Base-by-base conservation (phyloP, 108 stramenopile genomes). In the Nitzschia sp. region DNA sequence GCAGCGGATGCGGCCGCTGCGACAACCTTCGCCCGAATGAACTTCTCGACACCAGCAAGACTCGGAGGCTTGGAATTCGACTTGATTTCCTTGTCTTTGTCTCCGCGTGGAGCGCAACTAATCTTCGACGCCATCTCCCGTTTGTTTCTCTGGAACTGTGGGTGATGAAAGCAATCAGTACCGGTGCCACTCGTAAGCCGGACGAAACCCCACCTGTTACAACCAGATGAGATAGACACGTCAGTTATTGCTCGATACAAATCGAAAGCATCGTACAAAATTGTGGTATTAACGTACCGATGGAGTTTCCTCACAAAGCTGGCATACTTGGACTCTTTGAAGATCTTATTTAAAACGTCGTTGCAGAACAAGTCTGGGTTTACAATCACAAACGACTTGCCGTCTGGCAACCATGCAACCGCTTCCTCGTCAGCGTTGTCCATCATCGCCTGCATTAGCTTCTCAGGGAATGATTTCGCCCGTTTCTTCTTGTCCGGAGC, bases 101-200 rank as follows among this genome's bases (percentile, higher is more conserved):
- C 6, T 5, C 27, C 60, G 19, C 71, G 47, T 31, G 79, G 64
- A 54, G 49, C 63, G 38, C 74, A 69, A 3, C 29, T 63, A 17
- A 80, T 80, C 33, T 59, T 62, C 21, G 24, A 35, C 3, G 76
- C 81, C 60, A 85, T 38, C 35, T 85, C 84, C 47, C 26, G 19
- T 26, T 65, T 53, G 26, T 73, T 48, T 27, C 66, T 59, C 46
- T 80, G 84, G 59, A 85, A 85, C 0, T 71, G 47, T 2, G 79
- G 79, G 62, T 85, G 84, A 53, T 85, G 78, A 54, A 85, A 85
- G 49, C 84, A 85, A 47, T 85, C 84, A 18, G 79, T 85, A 21
- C 84, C 84, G 19, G 79, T 78, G 2, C 84, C 84, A 71, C 68
- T 70, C 48, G 84, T 80, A 3, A 85, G 26, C 4, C 84, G 79